These are phyloP conservation scores for Candida khao-thaluensis DNA, from an alignment of 805 yeast species.

Conservation along the genomic window DNA sequence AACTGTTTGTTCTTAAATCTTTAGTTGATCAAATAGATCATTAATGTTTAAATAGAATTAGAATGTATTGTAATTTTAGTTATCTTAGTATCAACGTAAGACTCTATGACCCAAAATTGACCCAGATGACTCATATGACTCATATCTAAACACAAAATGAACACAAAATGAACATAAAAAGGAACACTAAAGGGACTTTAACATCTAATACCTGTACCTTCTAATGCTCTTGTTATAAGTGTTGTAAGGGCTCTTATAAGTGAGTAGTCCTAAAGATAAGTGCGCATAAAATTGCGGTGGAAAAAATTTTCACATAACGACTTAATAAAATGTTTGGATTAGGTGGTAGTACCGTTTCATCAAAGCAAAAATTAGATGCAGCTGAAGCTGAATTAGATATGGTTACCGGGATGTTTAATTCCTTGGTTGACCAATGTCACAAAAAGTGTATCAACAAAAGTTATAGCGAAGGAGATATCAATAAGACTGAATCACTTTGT, in stretches of 20 bases:
- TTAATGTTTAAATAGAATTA: conserved; percentile 10
- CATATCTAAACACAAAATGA: too few species aligned
- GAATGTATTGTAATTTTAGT: background rate
- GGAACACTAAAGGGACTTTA: too few species aligned
- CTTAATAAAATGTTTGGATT: conserved; percentile 63
- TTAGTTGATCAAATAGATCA: conserved; percentile 43
- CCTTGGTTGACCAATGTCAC: conserved; percentile 85
- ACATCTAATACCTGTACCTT: too few species aligned
- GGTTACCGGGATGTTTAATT: conserved; percentile 97
- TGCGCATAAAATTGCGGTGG: background rate
- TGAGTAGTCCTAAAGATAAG: too few species aligned
- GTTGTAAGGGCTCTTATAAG: too few species aligned
- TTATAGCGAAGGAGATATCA: conserved; percentile 72
- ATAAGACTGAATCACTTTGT: conserved; percentile 80
- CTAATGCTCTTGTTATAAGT: too few species aligned
- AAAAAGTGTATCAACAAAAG: conserved; percentile 70
- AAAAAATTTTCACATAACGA: conserved; percentile 6
- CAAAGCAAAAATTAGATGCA: conserved; percentile 77
- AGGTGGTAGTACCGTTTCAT: conserved; percentile 68
- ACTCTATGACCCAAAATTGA: too few species aligned
- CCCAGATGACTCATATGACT: too few species aligned
- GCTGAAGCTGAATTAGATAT: conserved; percentile 97
- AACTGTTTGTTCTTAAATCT: conserved; percentile 36
- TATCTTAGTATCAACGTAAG: too few species aligned
- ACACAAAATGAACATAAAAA: too few species aligned